Evolutionary conservation across 179 eudicot genomes (phyloP), one percentile per base, ranked within the genome.

Genomic region (Vitellaria paradoxa): DNA sequence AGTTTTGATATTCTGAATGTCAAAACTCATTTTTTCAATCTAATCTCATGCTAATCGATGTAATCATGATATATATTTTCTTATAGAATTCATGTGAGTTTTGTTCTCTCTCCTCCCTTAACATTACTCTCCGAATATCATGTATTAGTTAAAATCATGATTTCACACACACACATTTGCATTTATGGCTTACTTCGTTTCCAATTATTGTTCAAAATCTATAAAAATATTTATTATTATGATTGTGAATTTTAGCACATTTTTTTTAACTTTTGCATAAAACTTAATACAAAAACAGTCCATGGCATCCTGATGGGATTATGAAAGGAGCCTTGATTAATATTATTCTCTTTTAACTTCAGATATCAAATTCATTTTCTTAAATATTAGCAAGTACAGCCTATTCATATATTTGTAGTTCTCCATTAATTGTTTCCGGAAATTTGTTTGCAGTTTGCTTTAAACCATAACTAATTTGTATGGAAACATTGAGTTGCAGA

Each of bases 401-500:
- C 57, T 73, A 37, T 59, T 55, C 3, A 73, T 18, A 40, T 42
- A 37, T 73, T 12, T 60, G 11, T 4, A 45, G 21, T 17, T 73
- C 24, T 45, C 23, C 70, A 67, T 18, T 67, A 40, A 26, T 68
- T 47, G 24, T 67, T 14, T 64, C 56, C 14, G 6, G 7, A 46
- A 11, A 2, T 53, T 8, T 13, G 64, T 63, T 59, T 21, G 26
- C 60, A n/a, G 5, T 65, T 24, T 26, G 40, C n/a, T 49, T 66
- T 17, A 59, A 18, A 23, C 13, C 50, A 49, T n/a, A 56, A 71
- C 9, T 30, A 9, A 14, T 42, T 66, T 15, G 20, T 5, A 40
- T 79, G 52, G 14, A 7, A 3, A 4, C 20, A 72, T 37, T 9
- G 15, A 24, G 64, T 46, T 77, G 56, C 79, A 84, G 87, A 77